Conservation (phyloP, 75 land plant species). For the Pinus taeda region DNA sequence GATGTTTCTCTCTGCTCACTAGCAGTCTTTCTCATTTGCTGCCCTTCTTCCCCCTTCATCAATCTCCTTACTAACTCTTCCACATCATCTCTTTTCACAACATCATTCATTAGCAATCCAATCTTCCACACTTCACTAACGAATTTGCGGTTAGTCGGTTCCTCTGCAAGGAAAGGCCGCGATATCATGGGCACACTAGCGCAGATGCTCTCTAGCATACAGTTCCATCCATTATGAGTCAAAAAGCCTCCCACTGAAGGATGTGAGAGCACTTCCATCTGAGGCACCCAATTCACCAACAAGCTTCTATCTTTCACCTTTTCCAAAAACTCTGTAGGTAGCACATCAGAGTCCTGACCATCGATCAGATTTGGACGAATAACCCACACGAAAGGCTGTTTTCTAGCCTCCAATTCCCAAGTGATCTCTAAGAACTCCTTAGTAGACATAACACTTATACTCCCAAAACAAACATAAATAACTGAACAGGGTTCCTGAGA, state of each 20-base stretch:
- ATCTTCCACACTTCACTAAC: not conserved
- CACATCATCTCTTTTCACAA: not conserved
- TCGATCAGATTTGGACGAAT: constrained; percentile 1
- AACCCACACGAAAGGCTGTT: constrained; percentile 45
- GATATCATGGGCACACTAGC: constrained; percentile 13
- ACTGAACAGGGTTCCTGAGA: constrained; percentile 24
- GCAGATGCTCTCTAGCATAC: constrained; percentile 11
- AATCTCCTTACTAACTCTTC: not conserved
- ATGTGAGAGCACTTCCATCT: not conserved
- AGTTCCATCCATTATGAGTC: constrained; percentile 14
- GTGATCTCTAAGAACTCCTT: constrained; percentile 34
- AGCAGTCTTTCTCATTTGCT: not conserved
- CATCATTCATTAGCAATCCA: not conserved
- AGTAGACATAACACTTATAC: constrained; percentile 5
- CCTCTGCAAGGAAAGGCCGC: not conserved
- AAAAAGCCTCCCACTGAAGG: constrained; percentile 11
- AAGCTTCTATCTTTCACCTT: constrained; percentile 4
- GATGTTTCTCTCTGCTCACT: not conserved
- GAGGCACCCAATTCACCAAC: not conserved
- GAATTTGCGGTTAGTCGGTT: not conserved
- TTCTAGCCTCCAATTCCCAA: constrained; percentile 2
- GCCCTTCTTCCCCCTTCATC: not conserved
- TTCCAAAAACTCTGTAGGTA: not conserved
- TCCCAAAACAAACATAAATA: constrained; percentile 41
- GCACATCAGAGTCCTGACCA: no score